Base-by-base conservation (phyloP, 1,284 basidiomycete genomes). In the Papiliotrema flavescens region DNA sequence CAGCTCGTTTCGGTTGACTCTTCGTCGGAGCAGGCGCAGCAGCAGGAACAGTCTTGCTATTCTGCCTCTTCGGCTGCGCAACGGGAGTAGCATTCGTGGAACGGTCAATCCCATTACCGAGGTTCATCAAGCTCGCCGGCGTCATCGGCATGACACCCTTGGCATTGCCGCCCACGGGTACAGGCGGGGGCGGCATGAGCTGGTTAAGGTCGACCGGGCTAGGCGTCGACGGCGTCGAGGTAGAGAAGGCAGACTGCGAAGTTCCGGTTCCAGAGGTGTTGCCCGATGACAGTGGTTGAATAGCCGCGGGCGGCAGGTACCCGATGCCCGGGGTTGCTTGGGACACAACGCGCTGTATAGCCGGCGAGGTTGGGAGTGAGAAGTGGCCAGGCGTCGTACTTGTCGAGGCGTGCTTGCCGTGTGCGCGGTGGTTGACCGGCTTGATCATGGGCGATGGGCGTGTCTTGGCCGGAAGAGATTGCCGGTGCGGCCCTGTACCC, bases 101-200 rank as follows among this genome's bases (percentile, higher is more conserved):
- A 23, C 41, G 13, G 19, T 50, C 49, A 15, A 50, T 17, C 20
- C 54, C 7, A 5, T 23, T 14, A 2, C 85, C 85, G 17, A 94
- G 80, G 59, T 91, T 91, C 88, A 94, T 89, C 64, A 93, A 85
- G 58, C 83, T 88, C 0, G 89, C 86, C 0, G 90, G 90, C 0
- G 90, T 94, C 50, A 90, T 88, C 5, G 90, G 90, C 11, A 82
- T 82, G 45, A 90, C 78, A 23, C 79, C 73, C 37, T 69, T 70
- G 26, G 56, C 64, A 26, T 46, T 59, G 24, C 47, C 55, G 49
- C 52, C 36, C 14, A 39, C 55, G 19, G 67, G 70, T 4, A 77
- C 64, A 5, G 80, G 81, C 8, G 80, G 80, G 5, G 83, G 83
- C 11, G 85, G 89, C n/a, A 86, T 83, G 41, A 78, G 74, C 23